Evolutionary conservation across 495 filamentous ascomycete species (phyloP), one percentile per base, ranked within the genome.

Genomic region (Articulospora tetracladia): DNA sequence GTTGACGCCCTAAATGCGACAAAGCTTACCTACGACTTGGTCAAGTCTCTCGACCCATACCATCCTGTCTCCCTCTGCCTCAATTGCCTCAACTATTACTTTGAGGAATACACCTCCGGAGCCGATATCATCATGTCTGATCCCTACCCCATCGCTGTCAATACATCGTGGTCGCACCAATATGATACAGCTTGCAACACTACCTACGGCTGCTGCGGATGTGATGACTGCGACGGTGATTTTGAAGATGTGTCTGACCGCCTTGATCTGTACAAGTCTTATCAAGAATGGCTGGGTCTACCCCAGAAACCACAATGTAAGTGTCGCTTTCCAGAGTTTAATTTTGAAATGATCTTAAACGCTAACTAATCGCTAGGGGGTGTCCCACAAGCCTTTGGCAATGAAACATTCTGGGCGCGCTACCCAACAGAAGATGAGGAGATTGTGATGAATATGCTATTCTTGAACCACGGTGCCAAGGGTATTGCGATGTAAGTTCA

Each of bases 11-110:
- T 87, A 20, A 71, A 81, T 50, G 66, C 72, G 0, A 70, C 75
- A 0, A 57, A 64, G 0, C 60, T 65, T 0, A 73, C 75, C 0
- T 67, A 73, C 30, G 66, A 75, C 6, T 63, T 77, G 0, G 78
- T 89, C 66, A 78, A 79, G 49, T 58, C 62, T 0, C 65, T 86
- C 1, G 87, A 91, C 68, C 85, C 84, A 0, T 89, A 86, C 69
- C 87, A 88, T 68, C 87, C 86, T 0, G 78, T 86, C 11, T 80
- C 79, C 3, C 72, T 89, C 0, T 79, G 78, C 3, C 76, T 90
- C 32, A 89, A 88, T 69, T 91, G 87, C 77, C 76, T 79, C 47
- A 84, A 88, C 67, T 90, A 85, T 70, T 79, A 86, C 67, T 91
- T 83, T 66, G 69, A 68, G 19, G 66, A 80, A 3, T 89, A 91